Evolutionary conservation across 2,329 filamentous ascomycete genomes (phyloP).

Genomic region (Myriangium duriaei): DNA sequence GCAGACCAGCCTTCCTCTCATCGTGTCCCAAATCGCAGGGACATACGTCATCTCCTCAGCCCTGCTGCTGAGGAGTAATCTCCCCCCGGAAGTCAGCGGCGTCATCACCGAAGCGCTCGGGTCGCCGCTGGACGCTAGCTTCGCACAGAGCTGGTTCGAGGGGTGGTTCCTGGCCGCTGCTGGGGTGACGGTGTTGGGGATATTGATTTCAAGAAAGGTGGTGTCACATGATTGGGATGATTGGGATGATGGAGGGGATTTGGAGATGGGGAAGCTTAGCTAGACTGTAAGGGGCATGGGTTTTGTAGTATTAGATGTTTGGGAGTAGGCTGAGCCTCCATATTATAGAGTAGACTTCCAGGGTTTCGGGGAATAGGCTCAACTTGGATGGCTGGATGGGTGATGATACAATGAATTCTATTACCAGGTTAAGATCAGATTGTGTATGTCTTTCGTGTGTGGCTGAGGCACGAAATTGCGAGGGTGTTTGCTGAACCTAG

Average conservation of each 20-base stretch:
- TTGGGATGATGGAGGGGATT: constrained; percentile 43
- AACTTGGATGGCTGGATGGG: too few species aligned
- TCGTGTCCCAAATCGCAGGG: constrained; percentile 68
- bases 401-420: too few species aligned
- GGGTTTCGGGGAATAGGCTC: too few species aligned
- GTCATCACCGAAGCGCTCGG: constrained; percentile 68
- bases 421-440: too few species aligned
- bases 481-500: too few species aligned
- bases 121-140: constrained; percentile 58
- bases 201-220: constrained; percentile 58
- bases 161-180: constrained; percentile 68
- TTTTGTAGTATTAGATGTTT: background rate
- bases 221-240: constrained; percentile 26
- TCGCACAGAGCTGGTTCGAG: constrained; percentile 78
- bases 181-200: constrained; percentile 52
- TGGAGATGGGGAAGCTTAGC: constrained; percentile 61
- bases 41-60: constrained; percentile 77
- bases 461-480: too few species aligned
- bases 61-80: constrained; percentile 62
- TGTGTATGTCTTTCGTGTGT: too few species aligned
- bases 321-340: too few species aligned
- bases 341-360: too few species aligned
- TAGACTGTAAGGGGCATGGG: constrained; percentile 23
- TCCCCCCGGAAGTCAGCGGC: constrained; percentile 64
- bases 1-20: constrained; percentile 64